Base-by-base conservation (phyloP, 306 rosid species). In the Betula pendula region DNA sequence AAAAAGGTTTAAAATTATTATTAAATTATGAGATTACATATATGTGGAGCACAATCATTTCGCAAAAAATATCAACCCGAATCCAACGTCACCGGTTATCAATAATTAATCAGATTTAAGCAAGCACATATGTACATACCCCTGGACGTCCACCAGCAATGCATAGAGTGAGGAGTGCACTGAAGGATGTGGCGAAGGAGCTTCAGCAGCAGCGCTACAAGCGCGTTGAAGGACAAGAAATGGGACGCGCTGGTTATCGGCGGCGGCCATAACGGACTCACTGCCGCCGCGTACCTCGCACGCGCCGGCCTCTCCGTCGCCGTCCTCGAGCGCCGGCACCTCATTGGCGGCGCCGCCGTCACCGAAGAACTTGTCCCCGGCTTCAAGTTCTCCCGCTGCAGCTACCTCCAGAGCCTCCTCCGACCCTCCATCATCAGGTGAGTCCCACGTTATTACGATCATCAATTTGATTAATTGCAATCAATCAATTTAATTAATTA, bases 201-300 rank as follows among this genome's bases (percentile, higher is more conserved):
- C 77, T 92, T 92, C 20, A 81, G 72, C 79, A 76, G 80, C 81
- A 53, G 27, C 27, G 56, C 75, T 2, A 40, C 75, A 29, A 58
- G 83, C 70, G 47, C 77, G 27, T 50, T 95, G 71, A 88, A 79
- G 81, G 81, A 81, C 58, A 88, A 84, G 85, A 92, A 89, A 83
- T 95, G 97, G 97, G 98, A 95, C 82, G 97, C 97, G 47, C 82
- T 95, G 9, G 56, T 95, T 40, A 83, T 95, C 74, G 98, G 98
- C 68, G 98, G 92, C 6, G 97, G 96, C 87, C 98, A 95, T 84
- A 95, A 95, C 82, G 98, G 98, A 70, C 88, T 95, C 79, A 90
- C 93, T 0, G 92, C 97, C 0, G 97, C 98, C n/a, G 92, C 98
- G 2, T 95, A 95, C 75, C 91, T 95, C 20, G 94, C 97, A 29